Base-by-base conservation (phyloP, 371 early-diverging fungal genomes). In the Choanephora cucurbitarum region DNA sequence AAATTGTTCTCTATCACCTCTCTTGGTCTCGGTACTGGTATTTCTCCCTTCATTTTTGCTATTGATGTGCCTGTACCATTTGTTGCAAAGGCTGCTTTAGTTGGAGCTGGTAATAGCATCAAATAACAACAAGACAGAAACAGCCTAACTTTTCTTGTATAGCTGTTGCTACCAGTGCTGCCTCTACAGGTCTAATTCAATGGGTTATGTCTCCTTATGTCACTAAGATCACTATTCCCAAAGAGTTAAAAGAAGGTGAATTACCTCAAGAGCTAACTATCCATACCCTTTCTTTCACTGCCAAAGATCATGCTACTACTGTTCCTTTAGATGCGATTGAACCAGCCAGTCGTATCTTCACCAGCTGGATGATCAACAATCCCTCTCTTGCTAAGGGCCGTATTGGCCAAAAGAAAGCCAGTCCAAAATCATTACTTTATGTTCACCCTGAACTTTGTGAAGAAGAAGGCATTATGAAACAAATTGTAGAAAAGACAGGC, bases 121-220 rank as follows among this genome's bases (percentile, higher is more conserved):
- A n/a, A n/a, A n/a, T n/a, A n/a, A n/a, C n/a, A n/a, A n/a, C n/a
- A n/a, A n/a, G n/a, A n/a, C n/a, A n/a, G n/a, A n/a, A n/a, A n/a
- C n/a, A n/a, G n/a, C n/a, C n/a, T n/a, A 21, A 44, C 13, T 40
- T 52, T 5, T 54, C 44, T 9, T 14, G 41, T 14, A 24, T 33
- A 82, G 85, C 85, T 34, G 68, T 85, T 42, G 76, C 70, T 17
- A 85, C 85, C 0, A 85, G 85, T 63, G 78, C 80, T 44, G 80
- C 85, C 19, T 85, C 85, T 0, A 85, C 85, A 1, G 80, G 74
- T 5, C 43, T 79, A 33, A 79, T 85, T 28, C 83, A 85, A 44
- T 85, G 85, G 85, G 81, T 82, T 52, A 75, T 85, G 68, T 82
- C 83, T 5, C 82, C 85, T 1, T 85, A 85, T 57, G 85, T 85